Evolutionary conservation across 345 rosid genomes (phyloP), one percentile per base, ranked within the genome.

Genomic region (Noccaea caerulescens): DNA sequence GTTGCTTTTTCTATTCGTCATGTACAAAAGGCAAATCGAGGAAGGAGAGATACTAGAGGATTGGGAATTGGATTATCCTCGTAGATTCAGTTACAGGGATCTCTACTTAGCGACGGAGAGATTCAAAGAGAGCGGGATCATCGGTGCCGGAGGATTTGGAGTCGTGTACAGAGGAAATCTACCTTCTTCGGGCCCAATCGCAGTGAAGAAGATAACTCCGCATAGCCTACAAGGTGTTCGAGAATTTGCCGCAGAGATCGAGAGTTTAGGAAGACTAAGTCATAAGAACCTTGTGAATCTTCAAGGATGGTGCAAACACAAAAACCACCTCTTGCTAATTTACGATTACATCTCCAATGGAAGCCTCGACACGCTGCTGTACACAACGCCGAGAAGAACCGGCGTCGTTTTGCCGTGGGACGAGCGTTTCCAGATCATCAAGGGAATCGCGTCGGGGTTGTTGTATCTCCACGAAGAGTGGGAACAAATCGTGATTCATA

Each of bases 241-340:
- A 64, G 92, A 83, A 68, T 85, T 85, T 13, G 80, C 75, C 1
- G 85, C 86, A 0, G 85, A 87, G 80, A 80, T 87, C 10, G 87
- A 83, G 69, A 85, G 89, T 61, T 66, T 87, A 10, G 92, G 89
- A 33, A 46, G 85, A 30, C 72, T 87, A 45, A 71, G 87, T 45
- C 88, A 83, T 46, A 87, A 79, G 80, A 75, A 85, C 43, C 75
- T 87, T 10, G 92, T 85, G 46, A 85, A 87, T 57, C 86, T 85
- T 36, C 87, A 83, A 53, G 92, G 89, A 4, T 87, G 89, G 92
- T 83, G 92, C 25, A 84, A 83, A 68, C 68, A 60, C 59, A 83
- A 80, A 18, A 81, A 56, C 1, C 87, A 81, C 33, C 83, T 84
- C 37, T 68, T 86, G 59, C 75, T 87, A 3, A 74, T 83, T 10